Base-by-base conservation (phyloP, 2,329 filamentous ascomycete species). In the Cladosporium colombiae region DNA sequence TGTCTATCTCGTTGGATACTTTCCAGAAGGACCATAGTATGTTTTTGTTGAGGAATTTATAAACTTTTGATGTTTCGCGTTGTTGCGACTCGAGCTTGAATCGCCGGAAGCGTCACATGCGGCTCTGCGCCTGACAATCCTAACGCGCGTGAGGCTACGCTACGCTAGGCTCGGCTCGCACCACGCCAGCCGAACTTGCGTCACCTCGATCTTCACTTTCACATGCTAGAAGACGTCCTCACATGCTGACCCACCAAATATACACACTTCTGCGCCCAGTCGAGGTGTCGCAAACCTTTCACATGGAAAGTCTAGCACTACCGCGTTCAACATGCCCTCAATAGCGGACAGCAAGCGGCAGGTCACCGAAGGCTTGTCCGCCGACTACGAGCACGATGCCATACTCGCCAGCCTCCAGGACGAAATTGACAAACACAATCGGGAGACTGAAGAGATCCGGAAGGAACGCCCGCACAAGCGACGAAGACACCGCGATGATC, bases 391-490 rank as follows among this genome's bases (percentile, higher is more conserved):
- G 65, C 74, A 76, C 68, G 72, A 75, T 68, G 73, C 73, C 10
- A 73, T 73, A 57, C 67, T 73, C n/a, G 68, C 67, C n/a, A 67
- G 66, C 27, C 67, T 76, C 5, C 72, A 75, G 64, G 70, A 72
- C 53, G 74, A 76, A 67, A 76, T 76, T 55, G 74, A 76, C 61
- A 69, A 68, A 37, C 74, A 76, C 63, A 76, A 73, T 46, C 56
- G 65, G 57, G 35, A 55, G 64, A 33, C 61, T 50, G 14, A 57
- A 46, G 31, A 65, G 50, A 72, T 68, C 62, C 67, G 58, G 33
- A 67, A 56, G 37, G 46, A 37, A 23, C 44, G 33, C 6, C 52
- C 61, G 5, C 61, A 46, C 10, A 63, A 55, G 61, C 61, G 61
- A 35, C 23, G 50, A 8, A 65, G 57, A 23, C 68, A 65, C 21